Evolutionary conservation across 208 protist species (phyloP).

Genomic region (Trichomonas gallinae): DNA sequence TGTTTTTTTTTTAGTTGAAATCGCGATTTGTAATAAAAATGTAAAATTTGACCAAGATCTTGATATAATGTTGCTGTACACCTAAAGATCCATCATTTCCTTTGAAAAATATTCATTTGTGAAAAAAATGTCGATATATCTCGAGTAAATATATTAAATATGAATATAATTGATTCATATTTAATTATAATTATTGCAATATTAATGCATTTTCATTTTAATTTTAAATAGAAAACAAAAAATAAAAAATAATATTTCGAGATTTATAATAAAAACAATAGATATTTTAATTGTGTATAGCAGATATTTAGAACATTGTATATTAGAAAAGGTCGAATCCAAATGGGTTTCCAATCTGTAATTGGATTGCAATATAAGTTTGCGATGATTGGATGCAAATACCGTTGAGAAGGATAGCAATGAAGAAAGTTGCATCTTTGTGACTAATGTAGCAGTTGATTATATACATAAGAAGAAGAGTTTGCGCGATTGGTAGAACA

Average conservation of each 20-base stretch:
- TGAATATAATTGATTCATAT: too few species aligned
- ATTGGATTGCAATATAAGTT: not conserved
- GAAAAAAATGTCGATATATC: too few species aligned
- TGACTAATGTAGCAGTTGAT: not conserved
- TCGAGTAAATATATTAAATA: too few species aligned
- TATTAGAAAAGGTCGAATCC: not conserved
- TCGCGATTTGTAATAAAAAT: too few species aligned
- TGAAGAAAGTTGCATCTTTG: not conserved
- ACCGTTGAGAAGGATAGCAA: not conserved
- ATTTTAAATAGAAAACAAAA: not conserved
- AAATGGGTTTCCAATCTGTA: not conserved
- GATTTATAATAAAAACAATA: not conserved
- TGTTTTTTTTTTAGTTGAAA: too few species aligned
- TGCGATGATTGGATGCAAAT: not conserved
- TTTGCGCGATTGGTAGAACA: not conserved
- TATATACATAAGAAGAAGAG: not conserved
- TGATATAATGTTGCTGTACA: too few species aligned
- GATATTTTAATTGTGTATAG: not conserved
- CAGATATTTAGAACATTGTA: too few species aligned
- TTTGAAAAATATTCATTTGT: too few species aligned
- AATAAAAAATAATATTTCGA: not conserved
- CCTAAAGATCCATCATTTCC: too few species aligned
- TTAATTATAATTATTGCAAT: not conserved
- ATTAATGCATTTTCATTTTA: not conserved
- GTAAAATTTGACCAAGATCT: too few species aligned